phyloP scores from a whole-genome alignment of 1,284 basidiomycete species.

The Sporisorium reilianum region DNA sequence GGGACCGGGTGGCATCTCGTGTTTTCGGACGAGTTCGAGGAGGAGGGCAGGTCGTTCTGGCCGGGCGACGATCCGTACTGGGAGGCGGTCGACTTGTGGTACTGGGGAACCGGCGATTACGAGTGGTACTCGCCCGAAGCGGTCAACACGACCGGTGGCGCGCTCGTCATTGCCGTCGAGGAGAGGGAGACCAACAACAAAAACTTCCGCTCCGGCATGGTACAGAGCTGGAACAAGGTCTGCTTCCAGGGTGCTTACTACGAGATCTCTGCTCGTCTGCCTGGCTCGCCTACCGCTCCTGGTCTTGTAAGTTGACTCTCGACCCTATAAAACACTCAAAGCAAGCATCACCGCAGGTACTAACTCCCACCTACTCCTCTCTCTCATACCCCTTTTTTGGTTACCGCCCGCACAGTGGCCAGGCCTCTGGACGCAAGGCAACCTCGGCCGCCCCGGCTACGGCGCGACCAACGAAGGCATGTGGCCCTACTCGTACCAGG shows the following conservation, averaged over 20 bases:
- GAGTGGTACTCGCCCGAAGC: slow-evolving; percentile 70
- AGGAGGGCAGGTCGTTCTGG: slow-evolving; percentile 75
- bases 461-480: slow-evolving; percentile 67
- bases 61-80: slow-evolving; percentile 68
- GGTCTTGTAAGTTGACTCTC: slow-evolving; percentile 13
- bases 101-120: slow-evolving; percentile 64
- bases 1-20: slow-evolving; percentile 73
- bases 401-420: slow-evolving; percentile 69
- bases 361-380: too few species aligned
- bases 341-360: too few species aligned
- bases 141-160: slow-evolving; percentile 57
- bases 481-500: slow-evolving; percentile 70
- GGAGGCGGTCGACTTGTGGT: slow-evolving; percentile 74
- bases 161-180: slow-evolving; percentile 59
- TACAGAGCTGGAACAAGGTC: slow-evolving; percentile 69
- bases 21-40: slow-evolving; percentile 79
- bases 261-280: slow-evolving; percentile 52
- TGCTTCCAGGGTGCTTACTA: slow-evolving; percentile 69
- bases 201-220: slow-evolving; percentile 67
- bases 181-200: slow-evolving; percentile 59
- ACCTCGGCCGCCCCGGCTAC: slow-evolving; percentile 67
- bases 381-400: too few species aligned
- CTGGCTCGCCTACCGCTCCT: slow-evolving; percentile 28
- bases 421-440: slow-evolving; percentile 66
- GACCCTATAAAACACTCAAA: too few species aligned